Evolutionary conservation across 2,329 filamentous ascomycete genomes (phyloP), one percentile per base, ranked within the genome.

Genomic region (Arthrobotrys sinensis): DNA sequence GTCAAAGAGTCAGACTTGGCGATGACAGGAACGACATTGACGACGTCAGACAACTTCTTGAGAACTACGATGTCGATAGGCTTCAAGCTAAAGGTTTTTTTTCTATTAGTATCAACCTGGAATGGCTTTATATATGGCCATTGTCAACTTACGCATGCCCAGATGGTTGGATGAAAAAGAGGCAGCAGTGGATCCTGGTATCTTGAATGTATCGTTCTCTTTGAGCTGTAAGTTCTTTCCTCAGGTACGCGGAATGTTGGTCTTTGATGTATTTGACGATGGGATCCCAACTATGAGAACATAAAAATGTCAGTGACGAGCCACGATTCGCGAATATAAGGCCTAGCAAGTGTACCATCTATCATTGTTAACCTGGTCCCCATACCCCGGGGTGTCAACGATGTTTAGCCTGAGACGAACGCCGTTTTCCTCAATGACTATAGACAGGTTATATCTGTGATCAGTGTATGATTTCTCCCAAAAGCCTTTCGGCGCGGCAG

Each of bases 201-300:
- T 99, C 96, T 88, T 97, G 95, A 82, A 99, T 97, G 86, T 99
- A 99, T 83, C 96, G 92, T 87, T 99, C 96, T 87, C 96, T 93
- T 89, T 99, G 96, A 82, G 96, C 96, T 70, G 96, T 98, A 84
- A 99, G 93, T 87, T 99, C 96, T 90, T 99, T 99, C 86, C 96
- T 93, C 82, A 99, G 91, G 88, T 98, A 99, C 83, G 96, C 95
- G 66, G 94, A 97, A 89, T 99, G 96, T 88, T 99, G 96, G 87
- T 99, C 96, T 90, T 99, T 99, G 90, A 99, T 99, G 87, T 99
- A 99, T 89, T 99, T 99, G 89, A 99, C 95, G 85, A 99, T 99
- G 80, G 96, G 96, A 85, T 99, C 96, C 96, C 96, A 99, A 91
- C 87, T 88, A 69, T 38, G n/a, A 50, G 19, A 16, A 14, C 12